A percentile compares a stretch with the other conserved stretches of the same genome.
These are phyloP conservation scores for Epichloe uncinata DNA, from an alignment of 2,329 filamentous ascomycete species.

Conservation along the genomic window DNA sequence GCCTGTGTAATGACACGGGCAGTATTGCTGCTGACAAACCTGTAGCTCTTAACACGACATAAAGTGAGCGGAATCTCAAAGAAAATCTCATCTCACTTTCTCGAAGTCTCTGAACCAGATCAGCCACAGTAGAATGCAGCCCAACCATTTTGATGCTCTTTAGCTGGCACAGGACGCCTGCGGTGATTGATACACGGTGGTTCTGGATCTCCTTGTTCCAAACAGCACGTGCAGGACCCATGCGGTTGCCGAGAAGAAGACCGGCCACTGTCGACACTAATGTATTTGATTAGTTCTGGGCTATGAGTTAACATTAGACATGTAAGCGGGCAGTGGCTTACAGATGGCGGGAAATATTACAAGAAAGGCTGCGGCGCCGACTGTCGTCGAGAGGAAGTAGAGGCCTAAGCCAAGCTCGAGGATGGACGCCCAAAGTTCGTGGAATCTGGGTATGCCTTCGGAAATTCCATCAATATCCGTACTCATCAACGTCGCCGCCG, in stretches of 20 bases:
- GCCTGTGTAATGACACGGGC: too few species aligned
- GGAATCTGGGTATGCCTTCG: conserved; percentile 12
- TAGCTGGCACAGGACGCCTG: conserved; percentile 15
- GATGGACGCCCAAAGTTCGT: conserved; percentile 21
- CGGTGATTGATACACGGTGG: conserved; percentile 10
- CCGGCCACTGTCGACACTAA: conserved; percentile 25
- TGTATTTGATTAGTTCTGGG: conserved; percentile 7
- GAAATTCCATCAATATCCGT: conserved; percentile 27
- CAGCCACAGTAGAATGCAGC: conserved; percentile 9
- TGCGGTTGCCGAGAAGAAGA: conserved; percentile 27
- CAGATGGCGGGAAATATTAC: conserved; percentile 56
- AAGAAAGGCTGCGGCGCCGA: conserved; percentile 5
- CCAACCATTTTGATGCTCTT: conserved; percentile 25
- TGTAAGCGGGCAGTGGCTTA: background rate
- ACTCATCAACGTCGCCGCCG: conserved; percentile 30
- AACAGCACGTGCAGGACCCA: conserved; percentile 24
- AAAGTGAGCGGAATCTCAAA: conserved; percentile 3
- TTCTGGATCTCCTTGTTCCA: conserved; percentile 20
- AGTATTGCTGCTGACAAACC: background rate
- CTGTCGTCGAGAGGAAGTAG: conserved; percentile 4
- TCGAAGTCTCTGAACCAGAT: conserved; percentile 7
- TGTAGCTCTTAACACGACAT: conserved; percentile 3
- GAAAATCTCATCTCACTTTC: conserved; percentile 8
- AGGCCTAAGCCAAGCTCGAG: conserved; percentile 11
- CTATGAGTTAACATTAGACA: too few species aligned